Evolutionary conservation across 225 moss, liverwort and hornwort genomes (phyloP).

Genomic region (Asterella californica): DNA sequence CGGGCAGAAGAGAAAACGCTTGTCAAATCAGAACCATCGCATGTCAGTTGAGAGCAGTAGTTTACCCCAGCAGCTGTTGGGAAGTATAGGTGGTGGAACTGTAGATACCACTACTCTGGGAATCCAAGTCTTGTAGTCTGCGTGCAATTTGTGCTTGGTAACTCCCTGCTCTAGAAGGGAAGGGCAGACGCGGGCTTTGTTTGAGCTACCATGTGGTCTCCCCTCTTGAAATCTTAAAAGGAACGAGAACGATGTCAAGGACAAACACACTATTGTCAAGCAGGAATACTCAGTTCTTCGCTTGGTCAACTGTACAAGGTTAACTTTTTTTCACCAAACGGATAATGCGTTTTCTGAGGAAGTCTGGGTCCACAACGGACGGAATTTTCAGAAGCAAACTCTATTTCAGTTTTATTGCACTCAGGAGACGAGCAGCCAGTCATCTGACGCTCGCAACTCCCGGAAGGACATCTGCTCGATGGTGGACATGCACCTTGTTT

Average conservation of each 20-base stretch:
- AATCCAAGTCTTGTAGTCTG: background rate
- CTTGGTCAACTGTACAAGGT: background rate
- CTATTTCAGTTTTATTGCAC: background rate
- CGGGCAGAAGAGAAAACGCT: background rate
- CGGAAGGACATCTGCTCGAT: background rate
- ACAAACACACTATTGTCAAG: background rate
- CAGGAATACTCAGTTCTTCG: background rate
- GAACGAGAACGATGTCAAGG: background rate
- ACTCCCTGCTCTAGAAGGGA: background rate
- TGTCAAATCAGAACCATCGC: background rate
- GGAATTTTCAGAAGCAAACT: background rate
- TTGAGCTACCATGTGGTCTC: background rate
- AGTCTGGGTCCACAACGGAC: background rate
- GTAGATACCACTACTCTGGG: background rate
- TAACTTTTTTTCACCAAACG: background rate
- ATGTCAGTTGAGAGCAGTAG: background rate
- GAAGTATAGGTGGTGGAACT: background rate
- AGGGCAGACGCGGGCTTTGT: background rate
- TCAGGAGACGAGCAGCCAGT: background rate
- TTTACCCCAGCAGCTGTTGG: background rate
- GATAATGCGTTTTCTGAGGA: background rate
- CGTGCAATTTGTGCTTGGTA: background rate
- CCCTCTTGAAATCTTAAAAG: background rate
- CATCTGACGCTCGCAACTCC: background rate
- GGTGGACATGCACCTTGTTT: background rate